A percentile compares a stretch with the other conserved stretches of the same genome.
These are phyloP conservation scores for Pleurotus ostreatus DNA, from an alignment of 768 basidiomycete species.

Conservation along the genomic window DNA sequence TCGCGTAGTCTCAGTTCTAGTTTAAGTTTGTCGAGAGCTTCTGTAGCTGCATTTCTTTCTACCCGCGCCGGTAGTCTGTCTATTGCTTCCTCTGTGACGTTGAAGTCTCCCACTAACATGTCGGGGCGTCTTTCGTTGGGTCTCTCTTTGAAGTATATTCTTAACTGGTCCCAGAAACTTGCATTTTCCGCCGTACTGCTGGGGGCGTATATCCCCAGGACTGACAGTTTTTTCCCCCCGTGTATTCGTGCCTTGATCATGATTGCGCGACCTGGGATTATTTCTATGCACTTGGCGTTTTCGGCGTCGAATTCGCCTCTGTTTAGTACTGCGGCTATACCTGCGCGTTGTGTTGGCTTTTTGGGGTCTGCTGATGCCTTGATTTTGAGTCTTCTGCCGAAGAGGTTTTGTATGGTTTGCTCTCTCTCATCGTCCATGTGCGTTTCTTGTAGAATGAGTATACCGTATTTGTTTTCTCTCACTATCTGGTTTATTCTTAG, in stretches of 20 bases:
- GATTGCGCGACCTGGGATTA: conserved; percentile 26
- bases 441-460: conserved; percentile 26
- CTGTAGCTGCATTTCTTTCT: conserved; percentile 13
- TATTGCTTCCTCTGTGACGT: conserved; percentile 33
- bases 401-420: conserved; percentile 5
- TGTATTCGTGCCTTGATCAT: conserved; percentile 16
- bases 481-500: conserved; percentile 22
- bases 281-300: conserved; percentile 1
- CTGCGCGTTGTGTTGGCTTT: conserved; percentile 17
- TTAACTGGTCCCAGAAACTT: conserved; percentile 23
- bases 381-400: conserved; percentile 14
- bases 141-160: conserved; percentile 6
- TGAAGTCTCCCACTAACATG: conserved; percentile 36
- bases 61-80: conserved; percentile 26
- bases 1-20: conserved; percentile 16
- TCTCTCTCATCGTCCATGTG: conserved; percentile 20
- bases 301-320: conserved; percentile 18
- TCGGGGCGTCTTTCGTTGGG: conserved; percentile 19
- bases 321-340: conserved; percentile 31
- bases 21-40: conserved; percentile 20
- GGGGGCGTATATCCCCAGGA: conserved; percentile 33
- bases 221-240: conserved; percentile 11
- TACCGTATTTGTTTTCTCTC: conserved; percentile 18
- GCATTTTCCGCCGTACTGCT: conserved; percentile 22
- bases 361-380: conserved; percentile 13